A percentile compares a stretch with the other conserved stretches of the same genome.
Evolutionary conservation across 1,284 basidiomycete species (phyloP).

Genomic region (Cronartium ribicola): DNA sequence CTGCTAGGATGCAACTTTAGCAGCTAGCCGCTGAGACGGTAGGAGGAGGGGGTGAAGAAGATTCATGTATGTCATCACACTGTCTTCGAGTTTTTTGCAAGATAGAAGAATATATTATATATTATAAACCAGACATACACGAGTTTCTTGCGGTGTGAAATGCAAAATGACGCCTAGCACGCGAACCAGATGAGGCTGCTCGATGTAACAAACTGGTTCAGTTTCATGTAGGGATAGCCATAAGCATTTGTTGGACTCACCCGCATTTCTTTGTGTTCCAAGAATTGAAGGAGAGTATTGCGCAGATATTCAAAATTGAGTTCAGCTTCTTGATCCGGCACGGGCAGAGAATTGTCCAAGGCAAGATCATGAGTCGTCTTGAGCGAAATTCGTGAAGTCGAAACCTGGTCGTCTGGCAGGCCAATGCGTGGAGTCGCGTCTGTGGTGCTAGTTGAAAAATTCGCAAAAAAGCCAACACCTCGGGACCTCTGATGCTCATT

Average conservation of each 20-base stretch:
- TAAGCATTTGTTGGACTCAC: conserved; percentile 55
- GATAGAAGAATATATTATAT: neutral
- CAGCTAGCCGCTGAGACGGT: conserved; percentile 14
- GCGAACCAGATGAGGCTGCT: conserved; percentile 75
- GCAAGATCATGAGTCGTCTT: conserved; percentile 4
- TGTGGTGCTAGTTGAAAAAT: conserved; percentile 9
- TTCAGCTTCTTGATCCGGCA: conserved; percentile 69
- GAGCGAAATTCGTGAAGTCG: neutral
- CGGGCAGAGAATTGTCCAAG: conserved; percentile 39
- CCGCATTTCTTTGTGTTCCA: conserved; percentile 83
- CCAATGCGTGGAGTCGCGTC: too few relatives aligned
- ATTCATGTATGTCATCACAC: neutral
- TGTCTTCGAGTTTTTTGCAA: neutral
- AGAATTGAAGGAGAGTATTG: conserved; percentile 88
- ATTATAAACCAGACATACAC: conserved; percentile 11
- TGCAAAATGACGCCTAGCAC: conserved; percentile 84
- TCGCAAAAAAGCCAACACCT: conserved; percentile 37
- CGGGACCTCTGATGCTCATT: conserved; percentile 7
- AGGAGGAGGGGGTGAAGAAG: neutral
- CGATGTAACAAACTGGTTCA: neutral
- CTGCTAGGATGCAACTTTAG: conserved; percentile 8
- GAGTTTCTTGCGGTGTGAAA: conserved; percentile 87
- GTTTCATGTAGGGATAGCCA: conserved; percentile 46
- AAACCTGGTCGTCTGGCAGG: neutral
- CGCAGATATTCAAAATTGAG: conserved; percentile 91